Conservation (phyloP, 2,329 filamentous ascomycete genomes). For the Fusarium verticillioides region DNA sequence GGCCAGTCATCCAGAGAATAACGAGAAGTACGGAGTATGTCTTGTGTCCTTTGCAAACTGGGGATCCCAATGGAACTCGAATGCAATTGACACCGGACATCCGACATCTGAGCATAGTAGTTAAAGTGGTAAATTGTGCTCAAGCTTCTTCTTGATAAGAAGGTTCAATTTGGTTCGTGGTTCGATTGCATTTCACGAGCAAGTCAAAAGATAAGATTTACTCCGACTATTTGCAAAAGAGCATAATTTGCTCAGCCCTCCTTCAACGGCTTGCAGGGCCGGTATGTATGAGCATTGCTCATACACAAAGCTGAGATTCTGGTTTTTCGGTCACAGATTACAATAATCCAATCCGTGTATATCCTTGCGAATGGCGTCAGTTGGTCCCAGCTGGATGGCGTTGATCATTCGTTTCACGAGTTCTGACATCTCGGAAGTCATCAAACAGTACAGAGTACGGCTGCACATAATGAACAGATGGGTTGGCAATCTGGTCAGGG, state of each 20-base stretch:
- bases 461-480: conserved; percentile 8
- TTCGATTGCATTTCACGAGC: not conserved
- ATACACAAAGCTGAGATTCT: not conserved
- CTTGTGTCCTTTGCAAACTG: not conserved
- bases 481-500: conserved; percentile 14
- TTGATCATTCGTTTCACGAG: conserved; percentile 13
- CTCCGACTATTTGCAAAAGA: not conserved
- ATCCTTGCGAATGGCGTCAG: conserved; percentile 31
- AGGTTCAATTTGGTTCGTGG: not conserved
- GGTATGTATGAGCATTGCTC: not conserved
- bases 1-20: not conserved
- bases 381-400: conserved; percentile 3
- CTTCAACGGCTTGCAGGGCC: not conserved
- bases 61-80: not conserved
- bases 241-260: not conserved
- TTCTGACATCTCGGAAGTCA: not conserved
- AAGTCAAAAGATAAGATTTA: not conserved
- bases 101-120: not conserved
- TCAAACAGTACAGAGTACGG: conserved; percentile 21
- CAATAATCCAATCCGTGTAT: not conserved
- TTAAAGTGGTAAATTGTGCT: not conserved
- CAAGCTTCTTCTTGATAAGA: not conserved
- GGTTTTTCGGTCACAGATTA: not conserved
- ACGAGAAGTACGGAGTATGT: not conserved
- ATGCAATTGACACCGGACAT: not conserved